Conservation (phyloP, 2,329 filamentous ascomycete genomes). For the Rhexocercosporidium sp. region DNA sequence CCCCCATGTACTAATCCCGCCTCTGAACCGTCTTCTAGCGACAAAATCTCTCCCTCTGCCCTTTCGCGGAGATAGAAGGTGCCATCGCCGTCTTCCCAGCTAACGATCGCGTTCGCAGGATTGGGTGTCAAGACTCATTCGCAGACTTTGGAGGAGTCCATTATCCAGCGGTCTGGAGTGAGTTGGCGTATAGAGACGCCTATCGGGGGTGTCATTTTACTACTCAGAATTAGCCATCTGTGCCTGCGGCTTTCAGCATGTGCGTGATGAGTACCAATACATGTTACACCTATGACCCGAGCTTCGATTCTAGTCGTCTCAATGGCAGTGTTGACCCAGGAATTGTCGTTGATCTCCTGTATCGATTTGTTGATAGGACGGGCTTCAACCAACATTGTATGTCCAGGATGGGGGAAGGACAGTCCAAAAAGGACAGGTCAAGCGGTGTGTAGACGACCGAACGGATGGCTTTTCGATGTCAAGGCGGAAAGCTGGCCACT, state of each 20-base stretch:
- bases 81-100: conserved; percentile 19
- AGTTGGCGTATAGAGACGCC: conserved; percentile 20
- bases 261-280: neutral
- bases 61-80: conserved; percentile 11
- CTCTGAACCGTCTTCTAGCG: neutral
- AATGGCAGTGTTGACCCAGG: neutral
- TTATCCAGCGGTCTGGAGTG: conserved; percentile 14
- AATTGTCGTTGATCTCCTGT: no score
- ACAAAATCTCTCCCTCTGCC: conserved; percentile 11
- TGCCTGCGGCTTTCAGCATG: neutral
- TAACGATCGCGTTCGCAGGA: conserved; percentile 15
- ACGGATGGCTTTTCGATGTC: no score
- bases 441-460: no score
- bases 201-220: conserved; percentile 22
- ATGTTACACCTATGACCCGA: no score
- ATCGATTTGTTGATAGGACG: no score
- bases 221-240: conserved; percentile 5
- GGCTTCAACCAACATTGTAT: no score
- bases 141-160: conserved; percentile 25
- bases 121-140: conserved; percentile 9
- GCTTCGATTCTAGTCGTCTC: neutral
- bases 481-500: no score
- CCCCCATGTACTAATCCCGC: conserved; percentile 15
- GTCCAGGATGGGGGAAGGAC: no score
- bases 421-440: no score